Conservation (phyloP, 208 protist species). For the Trypanosoma avium region DNA sequence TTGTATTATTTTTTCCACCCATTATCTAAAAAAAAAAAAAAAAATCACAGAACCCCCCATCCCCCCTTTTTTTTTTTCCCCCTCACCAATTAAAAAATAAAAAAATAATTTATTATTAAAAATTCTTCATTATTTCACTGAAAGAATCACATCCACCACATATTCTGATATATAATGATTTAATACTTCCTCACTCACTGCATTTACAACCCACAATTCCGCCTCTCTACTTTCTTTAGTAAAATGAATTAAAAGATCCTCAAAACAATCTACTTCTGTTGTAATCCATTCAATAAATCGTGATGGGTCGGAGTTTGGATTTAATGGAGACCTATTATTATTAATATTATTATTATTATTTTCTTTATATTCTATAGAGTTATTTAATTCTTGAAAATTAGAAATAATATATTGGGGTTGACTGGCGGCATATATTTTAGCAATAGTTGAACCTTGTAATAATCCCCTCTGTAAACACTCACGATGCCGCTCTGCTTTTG, state of each 20-base stretch:
- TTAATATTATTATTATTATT: too few species aligned
- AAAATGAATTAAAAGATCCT: slow-evolving; percentile 35
- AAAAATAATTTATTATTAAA: too few species aligned
- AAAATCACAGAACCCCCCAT: too few species aligned
- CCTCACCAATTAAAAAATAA: too few species aligned
- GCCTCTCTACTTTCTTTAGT: neutral
- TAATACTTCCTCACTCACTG: slow-evolving; percentile 6
- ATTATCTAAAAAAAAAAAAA: too few species aligned
- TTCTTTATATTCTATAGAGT: too few species aligned
- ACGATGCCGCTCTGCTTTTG: neutral
- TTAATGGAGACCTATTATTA: slow-evolving; percentile 31
- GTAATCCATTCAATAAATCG: slow-evolving; percentile 64
- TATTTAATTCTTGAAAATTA: too few species aligned
- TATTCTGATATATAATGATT: slow-evolving; percentile 5
- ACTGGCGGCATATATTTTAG: slow-evolving; percentile 11
- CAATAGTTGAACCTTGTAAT: neutral
- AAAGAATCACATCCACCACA: slow-evolving; percentile 19
- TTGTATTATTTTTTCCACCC: too few species aligned
- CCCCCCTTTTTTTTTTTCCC: too few species aligned
- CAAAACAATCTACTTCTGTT: slow-evolving; percentile 49
- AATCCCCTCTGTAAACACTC: neutral
- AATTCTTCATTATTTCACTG: neutral
- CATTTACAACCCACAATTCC: slow-evolving; percentile 1
- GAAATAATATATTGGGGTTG: too few species aligned
- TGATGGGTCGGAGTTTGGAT: slow-evolving; percentile 31